Evolutionary conservation across 2,329 filamentous ascomycete genomes (phyloP).

Genomic region (Diaporthe velutina): DNA sequence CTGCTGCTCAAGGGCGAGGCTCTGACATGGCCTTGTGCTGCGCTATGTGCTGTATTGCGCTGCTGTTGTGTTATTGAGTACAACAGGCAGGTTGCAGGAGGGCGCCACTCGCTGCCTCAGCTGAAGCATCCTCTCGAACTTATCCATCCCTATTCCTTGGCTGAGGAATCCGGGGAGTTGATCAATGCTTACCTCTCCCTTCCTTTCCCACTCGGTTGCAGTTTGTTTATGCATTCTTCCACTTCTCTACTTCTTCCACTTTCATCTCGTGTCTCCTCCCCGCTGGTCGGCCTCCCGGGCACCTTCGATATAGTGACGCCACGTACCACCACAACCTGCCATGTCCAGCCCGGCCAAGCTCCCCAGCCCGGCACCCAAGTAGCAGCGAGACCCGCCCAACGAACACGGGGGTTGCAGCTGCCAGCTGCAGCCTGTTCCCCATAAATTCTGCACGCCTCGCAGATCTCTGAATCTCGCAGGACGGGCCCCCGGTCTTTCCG

Average conservation of each 20-base stretch:
- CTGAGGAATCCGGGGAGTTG: constrained; percentile 28
- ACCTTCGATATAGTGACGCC: background rate
- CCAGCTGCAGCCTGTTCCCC: constrained; percentile 32
- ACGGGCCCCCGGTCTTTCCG: constrained; percentile 31
- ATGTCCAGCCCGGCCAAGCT: constrained; percentile 17
- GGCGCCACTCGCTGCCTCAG: constrained; percentile 20
- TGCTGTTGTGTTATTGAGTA: background rate
- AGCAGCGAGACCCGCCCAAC: constrained; percentile 20
- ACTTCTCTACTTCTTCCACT: background rate
- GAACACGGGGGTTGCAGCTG: constrained; percentile 15
- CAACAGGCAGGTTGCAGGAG: constrained; percentile 9
- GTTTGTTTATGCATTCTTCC: background rate
- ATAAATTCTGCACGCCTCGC: constrained; percentile 34
- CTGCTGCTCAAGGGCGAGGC: background rate
- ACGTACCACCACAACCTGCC: background rate
- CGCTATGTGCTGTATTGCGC: background rate
- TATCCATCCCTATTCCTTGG: constrained; percentile 30
- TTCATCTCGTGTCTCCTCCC: background rate
- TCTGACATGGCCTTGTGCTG: background rate
- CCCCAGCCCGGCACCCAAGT: constrained; percentile 20
- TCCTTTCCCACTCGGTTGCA: background rate
- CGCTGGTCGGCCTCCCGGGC: background rate
- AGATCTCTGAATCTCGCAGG: constrained; percentile 32
- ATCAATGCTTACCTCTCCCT: constrained; percentile 22
- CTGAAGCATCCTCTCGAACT: constrained; percentile 21